Evolutionary conservation across 2,329 filamentous ascomycete species (phyloP), one percentile per base, ranked within the genome.

Genomic region (Pseudopyricularia cyperi): DNA sequence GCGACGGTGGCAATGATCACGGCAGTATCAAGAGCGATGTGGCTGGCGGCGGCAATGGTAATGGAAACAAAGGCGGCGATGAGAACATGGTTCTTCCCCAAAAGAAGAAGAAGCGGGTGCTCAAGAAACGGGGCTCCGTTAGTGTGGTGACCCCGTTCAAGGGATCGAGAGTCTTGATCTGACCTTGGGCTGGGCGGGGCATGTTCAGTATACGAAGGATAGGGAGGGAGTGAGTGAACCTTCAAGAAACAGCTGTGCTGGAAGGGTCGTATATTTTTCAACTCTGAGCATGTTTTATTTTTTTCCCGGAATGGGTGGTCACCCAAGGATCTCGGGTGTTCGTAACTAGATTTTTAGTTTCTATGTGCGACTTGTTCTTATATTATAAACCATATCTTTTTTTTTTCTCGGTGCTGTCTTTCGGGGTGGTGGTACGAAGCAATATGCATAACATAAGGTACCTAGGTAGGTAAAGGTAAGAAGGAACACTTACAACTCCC

Each of bases 211-310:
- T 42, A 42, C 37, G 1, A 42, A 34, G 30, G 8, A n/a, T n/a
- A n/a, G n/a, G n/a, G n/a, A n/a, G n/a, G n/a, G n/a, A n/a, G n/a
- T 22, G 9, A 26, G n/a, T 22, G 11, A 34, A 22, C 33, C n/a
- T 6, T 22, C 47, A 28, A 24, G 8, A 19, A 48, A 53, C 54
- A 54, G 53, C 55, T 52, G 54, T 54, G 55, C 55, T 56, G 52
- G 50, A 48, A 19, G 37, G 17, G 12, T n/a, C 17, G 17, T 33
- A 42, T 42, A 19, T 19, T 42, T 42, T 19, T 42, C n/a, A 42
- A n/a, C 22, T 33, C 22, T 42, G 37, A 19, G 22, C 37, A 42
- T 19, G 22, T 42, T 22, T 7, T 22, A 42, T 19, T 42, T 7
- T 5, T 42, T 42, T 7, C 37, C 17, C 22, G 37, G 37, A 42